Base-by-base conservation (phyloP, 345 rosid species). In the Euclidium syriacum region DNA sequence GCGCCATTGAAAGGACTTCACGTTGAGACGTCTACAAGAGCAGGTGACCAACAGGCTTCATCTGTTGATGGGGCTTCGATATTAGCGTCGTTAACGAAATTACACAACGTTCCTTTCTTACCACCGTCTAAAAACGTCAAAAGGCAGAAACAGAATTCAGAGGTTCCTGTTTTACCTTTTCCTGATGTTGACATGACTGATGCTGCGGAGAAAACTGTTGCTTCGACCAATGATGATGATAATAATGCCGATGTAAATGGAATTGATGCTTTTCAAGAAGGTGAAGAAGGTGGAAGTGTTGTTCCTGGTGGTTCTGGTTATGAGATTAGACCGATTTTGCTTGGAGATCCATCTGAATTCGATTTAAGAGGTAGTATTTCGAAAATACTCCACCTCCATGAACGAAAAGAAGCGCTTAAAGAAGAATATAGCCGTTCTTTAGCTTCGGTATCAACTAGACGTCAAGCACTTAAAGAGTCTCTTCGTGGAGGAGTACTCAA, bases 41-140 rank as follows among this genome's bases (percentile, higher is more conserved):
- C 99, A 40, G 85, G 92, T 57, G 95, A 83, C 48, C 79, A n/a
- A n/a, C n/a, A n/a, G n/a, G n/a, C 95, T 17, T 87, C 96, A 34
- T 81, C 91, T 75, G 85, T 77, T 74, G 77, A 87, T 14, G 89
- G 88, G 40, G 85, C 85, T 36, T 83, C 97, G 35, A 79, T 90
- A 71, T 76, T 90, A 67, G 91, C 96, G 19, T 92, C 91, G 59
- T 65, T 92, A 69, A 75, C 88, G 14, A 79, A 81, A 68, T 51
- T 72, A 29, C 80, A 33, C 22, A 71, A 88, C 50, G 64, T 78
- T 33, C 77, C 85, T 43, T 76, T 82, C 58, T 66, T 84, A 65
- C 83, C 87, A 8, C 78, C 90, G 22, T 52, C 77, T 10, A 81
- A 80, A 81, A 53, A 64, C 46, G 84, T 51, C 44, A 76, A 81